These are phyloP conservation scores for Sugiyamaella qingdaonensis DNA, from an alignment of 805 yeast genomes.

Conservation along the genomic window DNA sequence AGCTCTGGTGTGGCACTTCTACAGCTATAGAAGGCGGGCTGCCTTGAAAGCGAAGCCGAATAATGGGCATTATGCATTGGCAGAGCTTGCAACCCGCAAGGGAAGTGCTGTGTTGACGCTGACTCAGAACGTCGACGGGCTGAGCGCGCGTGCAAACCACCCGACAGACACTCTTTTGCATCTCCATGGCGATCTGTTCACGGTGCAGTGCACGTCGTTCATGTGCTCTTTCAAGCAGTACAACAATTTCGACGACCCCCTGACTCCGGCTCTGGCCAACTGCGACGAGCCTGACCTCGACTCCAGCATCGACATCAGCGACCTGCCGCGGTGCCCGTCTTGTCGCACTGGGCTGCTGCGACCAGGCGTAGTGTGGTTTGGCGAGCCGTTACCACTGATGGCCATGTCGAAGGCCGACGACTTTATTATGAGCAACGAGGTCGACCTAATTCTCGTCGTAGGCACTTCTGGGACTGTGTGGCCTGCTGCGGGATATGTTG, in stretches of 20 bases:
- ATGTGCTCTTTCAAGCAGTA: constrained; percentile 57
- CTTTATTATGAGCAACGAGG: constrained; percentile 51
- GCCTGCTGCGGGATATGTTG: constrained; percentile 92
- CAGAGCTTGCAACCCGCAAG: constrained; percentile 49
- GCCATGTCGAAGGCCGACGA: constrained; percentile 65
- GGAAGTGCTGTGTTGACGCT: constrained; percentile 53
- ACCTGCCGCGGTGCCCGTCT: constrained; percentile 72
- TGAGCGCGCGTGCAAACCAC: constrained; percentile 64
- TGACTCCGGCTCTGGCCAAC: constrained; percentile 49
- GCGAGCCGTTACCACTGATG: constrained; percentile 73
- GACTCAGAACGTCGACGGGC: constrained; percentile 81
- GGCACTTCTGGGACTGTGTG: constrained; percentile 85
- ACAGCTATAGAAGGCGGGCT: constrained; percentile 59
- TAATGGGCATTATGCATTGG: constrained; percentile 65
- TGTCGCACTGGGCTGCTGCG: constrained; percentile 66
- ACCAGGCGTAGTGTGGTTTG: constrained; percentile 94
- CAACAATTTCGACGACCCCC: constrained; percentile 52
- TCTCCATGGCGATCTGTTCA: constrained; percentile 76
- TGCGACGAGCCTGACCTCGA: constrained; percentile 10
- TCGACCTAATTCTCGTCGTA: constrained; percentile 74
- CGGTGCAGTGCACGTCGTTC: constrained; percentile 70
- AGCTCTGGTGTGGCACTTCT: constrained; percentile 86
- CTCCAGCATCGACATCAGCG: constrained; percentile 44
- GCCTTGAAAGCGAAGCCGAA: constrained; percentile 72
- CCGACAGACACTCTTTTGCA: constrained; percentile 51